Base-by-base conservation (phyloP, 768 basidiomycete species). In the Hortiboletus campestris region DNA sequence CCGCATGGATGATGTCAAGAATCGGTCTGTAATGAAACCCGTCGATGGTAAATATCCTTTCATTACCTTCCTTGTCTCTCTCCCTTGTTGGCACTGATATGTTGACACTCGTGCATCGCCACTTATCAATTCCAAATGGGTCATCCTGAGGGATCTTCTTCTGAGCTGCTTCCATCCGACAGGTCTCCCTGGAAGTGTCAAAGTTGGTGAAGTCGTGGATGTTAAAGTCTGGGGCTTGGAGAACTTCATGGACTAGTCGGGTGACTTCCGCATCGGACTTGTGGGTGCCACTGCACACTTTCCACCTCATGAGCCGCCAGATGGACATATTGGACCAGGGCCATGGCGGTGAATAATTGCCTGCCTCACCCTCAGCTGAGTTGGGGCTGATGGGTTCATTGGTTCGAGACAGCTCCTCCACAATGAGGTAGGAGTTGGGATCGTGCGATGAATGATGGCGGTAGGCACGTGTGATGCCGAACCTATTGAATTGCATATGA, bases 1-100 rank as follows among this genome's bases (percentile, higher is more conserved):
- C 60, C 0, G 56, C 39, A 2, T 43, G 32, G 2, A 69, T 56
- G 0, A 64, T 56, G 1, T 45, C 52, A 2, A 60, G 41, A 1
- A 70, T 40, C 0, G 65, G 60, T 6, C 60, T 39, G 32, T 54
- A 64, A 22, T 38, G 49, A 17, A 70, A 47, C 6, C 63, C 63
- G 0, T 53, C 45, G 0, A 68, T 14, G 0, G n/a, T 12, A 20
- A 59, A 62, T 1, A 14, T 38, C 14, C 19, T 11, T 5, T 32
- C 32, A 5, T 50, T 49, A 9, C 59, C 50, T 13, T 19, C 28
- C 11, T 25, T 6, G 1, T 29, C 35, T 19, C 53, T 31, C 31
- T 49, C 46, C 16, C 32, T 22, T 2, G 57, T 53, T 14, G 57
- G 57, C 8, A 58, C 28, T 0, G 11, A 8, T 5, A 58, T 58